A percentile compares a stretch with the other conserved stretches of the same genome.
Conservation (phyloP, 2,329 filamentous ascomycete species). For the Fusarium illudens region DNA sequence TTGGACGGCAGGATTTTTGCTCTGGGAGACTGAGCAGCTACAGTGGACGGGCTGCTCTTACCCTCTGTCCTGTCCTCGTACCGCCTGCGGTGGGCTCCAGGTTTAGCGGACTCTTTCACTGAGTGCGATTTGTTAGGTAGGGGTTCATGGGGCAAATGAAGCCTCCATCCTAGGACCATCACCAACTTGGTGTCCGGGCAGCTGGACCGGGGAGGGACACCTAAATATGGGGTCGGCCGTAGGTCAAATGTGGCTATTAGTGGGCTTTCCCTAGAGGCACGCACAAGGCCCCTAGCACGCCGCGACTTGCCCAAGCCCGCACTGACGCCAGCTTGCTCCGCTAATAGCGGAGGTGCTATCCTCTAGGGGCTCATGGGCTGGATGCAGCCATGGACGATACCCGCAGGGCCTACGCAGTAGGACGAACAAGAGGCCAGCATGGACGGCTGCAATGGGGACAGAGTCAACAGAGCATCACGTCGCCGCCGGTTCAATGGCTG, state of each 20-base stretch:
- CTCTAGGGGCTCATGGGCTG: constrained; percentile 21
- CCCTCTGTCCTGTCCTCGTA: neutral
- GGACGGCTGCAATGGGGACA: constrained; percentile 17
- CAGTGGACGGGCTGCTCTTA: constrained; percentile 1
- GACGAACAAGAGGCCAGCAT: constrained; percentile 13
- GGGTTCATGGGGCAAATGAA: constrained; percentile 21
- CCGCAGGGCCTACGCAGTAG: constrained; percentile 5
- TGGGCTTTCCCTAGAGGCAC: constrained; percentile 16
- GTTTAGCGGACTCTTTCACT: neutral
- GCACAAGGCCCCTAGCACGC: constrained; percentile 31
- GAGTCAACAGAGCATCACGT: neutral
- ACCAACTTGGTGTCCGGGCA: constrained; percentile 19
- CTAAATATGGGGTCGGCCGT: constrained; percentile 41
- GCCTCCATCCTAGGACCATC: constrained; percentile 17
- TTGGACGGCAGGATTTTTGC: constrained; percentile 15
- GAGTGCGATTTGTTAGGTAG: constrained; percentile 1
- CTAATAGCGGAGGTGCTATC: constrained; percentile 37
- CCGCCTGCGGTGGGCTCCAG: neutral
- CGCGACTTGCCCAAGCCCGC: constrained; percentile 26
- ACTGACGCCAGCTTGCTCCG: constrained; percentile 38
- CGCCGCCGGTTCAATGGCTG: neutral
- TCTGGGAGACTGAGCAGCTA: constrained; percentile 22
- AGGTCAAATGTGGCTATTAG: constrained; percentile 34
- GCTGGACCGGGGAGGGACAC: constrained; percentile 35
- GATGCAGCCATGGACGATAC: constrained; percentile 17